A percentile compares a stretch with the other conserved stretches of the same genome.
Evolutionary conservation across 257 asterid genomes (phyloP).

Genomic region (Orobanche coerulescens): DNA sequence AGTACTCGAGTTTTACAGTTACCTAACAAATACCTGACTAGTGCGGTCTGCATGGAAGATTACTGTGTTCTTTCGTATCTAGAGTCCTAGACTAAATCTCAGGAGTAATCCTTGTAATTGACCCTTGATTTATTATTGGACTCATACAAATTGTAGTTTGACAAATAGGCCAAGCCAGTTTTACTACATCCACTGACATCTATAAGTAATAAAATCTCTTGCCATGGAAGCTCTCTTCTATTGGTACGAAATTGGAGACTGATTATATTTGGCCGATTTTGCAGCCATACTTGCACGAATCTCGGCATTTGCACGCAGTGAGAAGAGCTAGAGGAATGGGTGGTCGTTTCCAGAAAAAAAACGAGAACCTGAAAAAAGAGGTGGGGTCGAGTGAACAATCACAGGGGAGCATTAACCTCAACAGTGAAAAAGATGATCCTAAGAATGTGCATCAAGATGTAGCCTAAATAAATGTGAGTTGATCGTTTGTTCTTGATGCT

Average conservation of each 20-base stretch:
- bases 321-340: slow-evolving; percentile 83
- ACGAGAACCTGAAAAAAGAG: slow-evolving; percentile 36
- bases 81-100: too few species aligned
- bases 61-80: not conserved
- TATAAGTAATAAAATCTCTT: slow-evolving; percentile 1
- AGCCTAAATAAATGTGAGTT: slow-evolving; percentile 12
- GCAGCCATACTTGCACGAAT: slow-evolving; percentile 97
- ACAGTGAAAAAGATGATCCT: slow-evolving; percentile 30
- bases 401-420: slow-evolving; percentile 35
- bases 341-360: slow-evolving; percentile 87
- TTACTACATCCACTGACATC: not conserved
- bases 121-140: slow-evolving; percentile 1
- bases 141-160: slow-evolving; percentile 4
- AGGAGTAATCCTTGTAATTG: not conserved
- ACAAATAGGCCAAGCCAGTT: slow-evolving; percentile 1
- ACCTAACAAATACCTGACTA: too few species aligned
- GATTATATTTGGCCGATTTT: slow-evolving; percentile 12
- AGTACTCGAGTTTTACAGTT: too few species aligned
- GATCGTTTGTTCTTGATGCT: too few species aligned
- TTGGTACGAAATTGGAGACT: not conserved
- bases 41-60: not conserved
- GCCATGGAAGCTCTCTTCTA: slow-evolving; percentile 1
- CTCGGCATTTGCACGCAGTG: slow-evolving; percentile 85
- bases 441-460: slow-evolving; percentile 34
- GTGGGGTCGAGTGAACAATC: slow-evolving; percentile 39